Conservation (phyloP, 495 filamentous ascomycete genomes). For the Penicillium canescens region DNA sequence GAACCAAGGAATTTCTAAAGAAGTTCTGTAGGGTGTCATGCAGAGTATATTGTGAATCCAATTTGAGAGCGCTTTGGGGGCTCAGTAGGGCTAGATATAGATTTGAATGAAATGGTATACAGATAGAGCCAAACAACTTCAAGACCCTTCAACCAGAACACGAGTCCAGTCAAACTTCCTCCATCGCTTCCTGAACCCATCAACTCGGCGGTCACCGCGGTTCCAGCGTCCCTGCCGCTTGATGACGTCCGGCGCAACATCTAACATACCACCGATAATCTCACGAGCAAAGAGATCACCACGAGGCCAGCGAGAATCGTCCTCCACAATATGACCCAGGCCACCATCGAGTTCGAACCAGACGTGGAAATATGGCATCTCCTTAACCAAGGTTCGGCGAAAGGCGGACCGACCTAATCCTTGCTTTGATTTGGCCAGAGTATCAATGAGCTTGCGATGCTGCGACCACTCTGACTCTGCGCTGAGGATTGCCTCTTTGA, state of each 20-base stretch:
- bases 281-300: slow-evolving; percentile 94
- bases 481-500: slow-evolving; percentile 88
- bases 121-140: too few relatives aligned
- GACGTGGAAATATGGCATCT: slow-evolving; percentile 99
- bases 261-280: slow-evolving; percentile 90
- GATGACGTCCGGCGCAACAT: slow-evolving; percentile 77
- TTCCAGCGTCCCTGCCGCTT: slow-evolving; percentile 90
- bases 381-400: slow-evolving; percentile 79
- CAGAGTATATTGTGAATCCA: too few relatives aligned
- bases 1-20: too few relatives aligned
- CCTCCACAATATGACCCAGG: slow-evolving; percentile 89
- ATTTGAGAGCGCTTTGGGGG: too few relatives aligned
- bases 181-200: slow-evolving; percentile 83
- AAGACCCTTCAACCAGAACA: slow-evolving; percentile 58
- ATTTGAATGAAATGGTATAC: too few relatives aligned
- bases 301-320: slow-evolving; percentile 81
- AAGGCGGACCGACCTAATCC: slow-evolving; percentile 82
- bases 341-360: slow-evolving; percentile 95
- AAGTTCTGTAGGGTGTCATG: too few relatives aligned
- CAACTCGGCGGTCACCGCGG: slow-evolving; percentile 69
- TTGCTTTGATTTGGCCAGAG: slow-evolving; percentile 65
- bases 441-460: slow-evolving; percentile 92
- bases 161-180: slow-evolving; percentile 95
- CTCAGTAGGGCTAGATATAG: too few relatives aligned
- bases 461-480: slow-evolving; percentile 92